These are phyloP conservation scores for Chenopodium album DNA, from an alignment of 148 eudicot genomes.

Conservation along the genomic window DNA sequence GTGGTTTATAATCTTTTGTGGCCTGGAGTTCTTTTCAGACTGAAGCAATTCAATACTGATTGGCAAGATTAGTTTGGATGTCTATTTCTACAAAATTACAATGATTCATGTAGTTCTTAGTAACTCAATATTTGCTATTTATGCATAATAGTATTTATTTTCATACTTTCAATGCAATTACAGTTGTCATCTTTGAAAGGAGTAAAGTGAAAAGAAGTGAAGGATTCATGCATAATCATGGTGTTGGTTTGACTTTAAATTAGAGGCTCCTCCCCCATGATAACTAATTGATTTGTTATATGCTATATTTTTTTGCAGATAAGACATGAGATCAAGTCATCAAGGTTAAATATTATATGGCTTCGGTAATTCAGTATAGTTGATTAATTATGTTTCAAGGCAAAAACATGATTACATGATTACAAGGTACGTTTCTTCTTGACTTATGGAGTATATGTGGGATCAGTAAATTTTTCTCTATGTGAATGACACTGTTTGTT, in stretches of 20 bases:
- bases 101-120: background rate
- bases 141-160: background rate
- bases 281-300: conserved; percentile 17
- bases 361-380: background rate
- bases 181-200: conserved; percentile 15
- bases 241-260: conserved; percentile 22
- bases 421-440: conserved; percentile 27
- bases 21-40: too few species aligned
- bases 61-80: too few species aligned
- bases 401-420: conserved; percentile 29
- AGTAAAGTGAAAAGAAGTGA: conserved; percentile 6
- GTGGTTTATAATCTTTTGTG: too few species aligned
- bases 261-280: conserved; percentile 1
- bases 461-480: conserved; percentile 11
- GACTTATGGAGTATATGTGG: conserved; percentile 18
- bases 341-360: conserved; percentile 12
- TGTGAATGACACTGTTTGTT: background rate
- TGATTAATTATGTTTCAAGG: conserved; percentile 11
- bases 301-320: conserved; percentile 4
- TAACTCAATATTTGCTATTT: background rate
- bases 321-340: conserved; percentile 14
- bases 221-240: conserved; percentile 15
- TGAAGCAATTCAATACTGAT: too few species aligned
- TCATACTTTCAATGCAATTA: background rate
- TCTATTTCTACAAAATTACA: background rate